These are phyloP conservation scores for Zarea fungicola DNA, from an alignment of 2,329 filamentous ascomycete species.

Conservation along the genomic window DNA sequence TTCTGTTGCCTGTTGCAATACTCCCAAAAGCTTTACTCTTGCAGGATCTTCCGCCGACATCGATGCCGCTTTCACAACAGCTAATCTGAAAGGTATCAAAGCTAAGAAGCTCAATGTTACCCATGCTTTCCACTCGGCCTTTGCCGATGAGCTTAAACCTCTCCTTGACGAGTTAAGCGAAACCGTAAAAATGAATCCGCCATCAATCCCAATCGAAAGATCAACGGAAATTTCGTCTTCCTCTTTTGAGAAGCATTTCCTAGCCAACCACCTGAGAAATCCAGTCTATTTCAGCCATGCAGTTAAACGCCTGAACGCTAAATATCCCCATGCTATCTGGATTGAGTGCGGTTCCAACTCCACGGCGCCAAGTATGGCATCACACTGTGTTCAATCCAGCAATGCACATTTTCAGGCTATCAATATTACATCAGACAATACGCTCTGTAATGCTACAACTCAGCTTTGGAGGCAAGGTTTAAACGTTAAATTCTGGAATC, in stretches of 20 bases:
- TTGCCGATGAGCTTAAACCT: constrained; percentile 28
- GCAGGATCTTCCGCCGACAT: not conserved
- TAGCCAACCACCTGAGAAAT: constrained; percentile 33
- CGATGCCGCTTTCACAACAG: not conserved
- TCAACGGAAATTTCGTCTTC: not conserved
- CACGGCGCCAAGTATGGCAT: constrained; percentile 28
- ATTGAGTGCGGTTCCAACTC: constrained; percentile 40
- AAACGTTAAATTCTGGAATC: constrained; percentile 32
- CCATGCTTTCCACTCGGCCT: constrained; percentile 42
- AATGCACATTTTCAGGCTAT: constrained; percentile 8
- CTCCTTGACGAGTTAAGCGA: constrained; percentile 24
- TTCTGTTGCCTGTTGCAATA: not conserved
- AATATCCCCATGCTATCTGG: constrained; percentile 25
- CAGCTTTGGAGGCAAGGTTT: constrained; percentile 38
- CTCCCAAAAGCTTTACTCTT: not conserved
- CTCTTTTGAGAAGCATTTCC: constrained; percentile 12
- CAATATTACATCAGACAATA: constrained; percentile 4
- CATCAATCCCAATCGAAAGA: constrained; percentile 12
- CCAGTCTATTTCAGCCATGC: constrained; percentile 42
- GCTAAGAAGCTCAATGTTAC: constrained; percentile 35
- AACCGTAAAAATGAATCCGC: too few species aligned
- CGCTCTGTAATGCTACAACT: constrained; percentile 22
- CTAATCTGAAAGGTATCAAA: constrained; percentile 16
- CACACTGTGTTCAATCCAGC: not conserved
- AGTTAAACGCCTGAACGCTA: constrained; percentile 30